A percentile compares a stretch with the other conserved stretches of the same genome.
phyloP scores from a whole-genome alignment of 306 rosid genomes.

The Mimosa bimucronata region DNA sequence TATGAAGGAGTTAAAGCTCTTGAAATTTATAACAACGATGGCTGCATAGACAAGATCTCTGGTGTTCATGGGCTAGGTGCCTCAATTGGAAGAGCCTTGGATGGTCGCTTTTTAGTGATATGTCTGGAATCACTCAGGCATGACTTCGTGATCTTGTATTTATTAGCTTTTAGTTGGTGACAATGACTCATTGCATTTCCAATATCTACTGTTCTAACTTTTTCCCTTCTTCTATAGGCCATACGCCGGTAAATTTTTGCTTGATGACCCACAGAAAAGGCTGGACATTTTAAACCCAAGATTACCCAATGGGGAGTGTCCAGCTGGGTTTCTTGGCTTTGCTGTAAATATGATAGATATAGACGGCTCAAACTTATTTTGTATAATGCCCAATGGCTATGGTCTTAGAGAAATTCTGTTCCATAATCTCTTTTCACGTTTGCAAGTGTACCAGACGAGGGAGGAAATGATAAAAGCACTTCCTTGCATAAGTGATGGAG shows the following conservation, averaged over 20 bases:
- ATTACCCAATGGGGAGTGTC: conserved; percentile 74
- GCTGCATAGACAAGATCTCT: conserved; percentile 53
- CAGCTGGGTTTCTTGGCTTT: conserved; percentile 81
- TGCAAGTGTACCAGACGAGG: conserved; percentile 86
- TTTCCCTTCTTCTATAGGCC: conserved; percentile 51
- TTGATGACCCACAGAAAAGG: conserved; percentile 70
- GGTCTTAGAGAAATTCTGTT: conserved; percentile 88
- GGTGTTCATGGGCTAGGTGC: conserved; percentile 82
- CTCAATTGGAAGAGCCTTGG: conserved; percentile 71
- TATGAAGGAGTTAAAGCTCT: conserved; percentile 76
- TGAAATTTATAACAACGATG: conserved; percentile 68
- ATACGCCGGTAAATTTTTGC: conserved; percentile 64
- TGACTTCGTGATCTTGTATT: conserved; percentile 40
- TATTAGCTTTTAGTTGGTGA: conserved; percentile 29
- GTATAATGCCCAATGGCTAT: conserved; percentile 61
- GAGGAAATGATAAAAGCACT: conserved; percentile 75
- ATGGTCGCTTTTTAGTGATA: conserved; percentile 71
- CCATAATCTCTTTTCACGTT: conserved; percentile 71
- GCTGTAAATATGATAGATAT: conserved; percentile 83
- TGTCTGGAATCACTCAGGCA: conserved; percentile 83
- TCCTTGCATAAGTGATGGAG: conserved; percentile 83
- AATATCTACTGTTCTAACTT: background rate
- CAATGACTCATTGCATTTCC: conserved; percentile 33
- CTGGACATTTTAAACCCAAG: conserved; percentile 81
- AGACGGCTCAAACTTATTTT: conserved; percentile 59